Evolutionary conservation across 139 green algal genomes (phyloP), one percentile per base, ranked within the genome.

Genomic region (Volvox africanus): DNA sequence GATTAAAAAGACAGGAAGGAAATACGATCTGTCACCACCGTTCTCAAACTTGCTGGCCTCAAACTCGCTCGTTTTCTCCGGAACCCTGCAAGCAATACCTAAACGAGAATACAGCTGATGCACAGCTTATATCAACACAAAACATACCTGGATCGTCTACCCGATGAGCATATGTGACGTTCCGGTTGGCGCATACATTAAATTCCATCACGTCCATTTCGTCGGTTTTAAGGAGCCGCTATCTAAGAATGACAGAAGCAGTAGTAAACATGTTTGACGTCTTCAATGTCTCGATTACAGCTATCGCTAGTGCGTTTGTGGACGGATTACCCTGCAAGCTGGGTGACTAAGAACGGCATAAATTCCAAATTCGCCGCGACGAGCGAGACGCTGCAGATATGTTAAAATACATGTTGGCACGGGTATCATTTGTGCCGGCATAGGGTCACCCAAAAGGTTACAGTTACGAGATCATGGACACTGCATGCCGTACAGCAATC

Each of bases 141-240:
- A 3, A 36, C 2, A 36, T 33, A 93, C 91, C 85, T 89, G 91
- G 93, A n/a, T 95, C 88, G 50, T 92, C 90, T 1, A 95, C 83
- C 0, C 93, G 91, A 32, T 94, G 90, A 0, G 68, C 69, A 69
- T 95, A 95, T 12, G 92, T 92, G 0, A 93, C 91, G 21, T 94
- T 92, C 1, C 20, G 62, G 37, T 61, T 73, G 12, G 69, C 37
- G 28, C 85, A 89, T 0, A 79, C 71, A 30, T 35, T 32, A 75
- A 3, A 75, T 26, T 75, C 67, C 22, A 75, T 3, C 14, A 75
- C 24, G 24, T 75, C 22, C 22, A 75, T 75, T 26, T 75, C 22
- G 24, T 75, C 22, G 2, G 24, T 28, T 75, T 26, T 12, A 32
- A 26, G 24, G 3, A 75, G 24, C 22, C 11, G 22, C 67, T 28